These are phyloP conservation scores for Boletus coccyginus DNA, from an alignment of 768 basidiomycete species.

Conservation along the genomic window DNA sequence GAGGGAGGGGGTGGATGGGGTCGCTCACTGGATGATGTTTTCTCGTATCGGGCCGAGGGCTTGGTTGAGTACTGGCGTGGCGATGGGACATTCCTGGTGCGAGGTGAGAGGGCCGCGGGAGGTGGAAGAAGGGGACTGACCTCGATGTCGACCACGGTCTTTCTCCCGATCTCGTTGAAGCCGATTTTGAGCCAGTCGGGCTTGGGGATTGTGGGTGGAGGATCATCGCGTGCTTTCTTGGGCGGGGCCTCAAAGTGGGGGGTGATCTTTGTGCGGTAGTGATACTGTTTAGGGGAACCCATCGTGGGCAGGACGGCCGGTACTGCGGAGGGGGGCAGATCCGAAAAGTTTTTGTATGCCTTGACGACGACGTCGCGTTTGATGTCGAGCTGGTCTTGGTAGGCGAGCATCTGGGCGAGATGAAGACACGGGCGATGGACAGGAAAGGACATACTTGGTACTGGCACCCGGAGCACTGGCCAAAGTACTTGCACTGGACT, in stretches of 20 bases:
- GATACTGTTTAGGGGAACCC: slow-evolving; percentile 85
- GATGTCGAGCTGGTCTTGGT: slow-evolving; percentile 81
- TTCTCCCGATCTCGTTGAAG: slow-evolving; percentile 77
- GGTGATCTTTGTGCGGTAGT: slow-evolving; percentile 95
- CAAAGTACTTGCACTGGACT: slow-evolving; percentile 84
- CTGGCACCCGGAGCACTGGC: slow-evolving; percentile 88
- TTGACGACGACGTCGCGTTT: slow-evolving; percentile 86
- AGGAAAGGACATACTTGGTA: slow-evolving; percentile 60
- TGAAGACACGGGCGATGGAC: neutral
- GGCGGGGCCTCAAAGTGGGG: slow-evolving; percentile 90
- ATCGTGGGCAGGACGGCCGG: slow-evolving; percentile 74
- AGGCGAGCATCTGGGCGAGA: slow-evolving; percentile 72
- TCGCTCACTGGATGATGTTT: slow-evolving; percentile 62
- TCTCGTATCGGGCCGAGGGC: slow-evolving; percentile 59
- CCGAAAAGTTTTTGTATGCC: slow-evolving; percentile 77
- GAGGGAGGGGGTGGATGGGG: neutral
- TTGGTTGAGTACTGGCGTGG: slow-evolving; percentile 74
- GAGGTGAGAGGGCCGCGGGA: neutral
- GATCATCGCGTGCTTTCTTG: slow-evolving; percentile 32
- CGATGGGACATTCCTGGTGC: slow-evolving; percentile 87
- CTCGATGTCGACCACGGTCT: slow-evolving; percentile 87
- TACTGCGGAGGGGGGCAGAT: slow-evolving; percentile 49
- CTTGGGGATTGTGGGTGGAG: slow-evolving; percentile 20
- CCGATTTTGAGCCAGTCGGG: slow-evolving; percentile 83
- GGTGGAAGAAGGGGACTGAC: slow-evolving; percentile 36